A percentile compares a stretch with the other conserved stretches of the same genome.
Evolutionary conservation across 1,284 basidiomycete species (phyloP).

Genomic region (Irpex sp.): DNA sequence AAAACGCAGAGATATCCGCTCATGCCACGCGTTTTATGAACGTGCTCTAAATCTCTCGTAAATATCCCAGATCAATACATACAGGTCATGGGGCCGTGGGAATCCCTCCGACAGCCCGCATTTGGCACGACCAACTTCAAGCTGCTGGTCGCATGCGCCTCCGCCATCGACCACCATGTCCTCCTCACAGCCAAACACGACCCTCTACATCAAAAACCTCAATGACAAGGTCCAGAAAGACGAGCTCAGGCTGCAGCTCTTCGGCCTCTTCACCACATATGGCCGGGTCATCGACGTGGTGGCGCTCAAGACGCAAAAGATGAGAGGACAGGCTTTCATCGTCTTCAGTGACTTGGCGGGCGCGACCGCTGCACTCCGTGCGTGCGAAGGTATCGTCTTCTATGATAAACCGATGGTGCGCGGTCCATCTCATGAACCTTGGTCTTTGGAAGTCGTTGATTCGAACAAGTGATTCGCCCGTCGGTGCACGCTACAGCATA

Average conservation of each 20-base stretch:
- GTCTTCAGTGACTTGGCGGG: conserved; percentile 89
- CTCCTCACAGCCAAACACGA: conserved; percentile 69
- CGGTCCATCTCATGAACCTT: conserved; percentile 27
- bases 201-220: conserved; percentile 93
- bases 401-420: conserved; percentile 89
- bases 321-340: conserved; percentile 95
- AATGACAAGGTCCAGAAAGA: conserved; percentile 94
- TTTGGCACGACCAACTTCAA: background rate
- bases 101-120: conserved; percentile 2
- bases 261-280: conserved; percentile 89
- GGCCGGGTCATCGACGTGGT: conserved; percentile 93
- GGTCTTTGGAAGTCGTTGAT: conserved; percentile 29
- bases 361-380: conserved; percentile 89
- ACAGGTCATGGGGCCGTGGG: conserved; percentile 7
- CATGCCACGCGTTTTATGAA: conserved; percentile 1
- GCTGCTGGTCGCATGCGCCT: conserved; percentile 1
- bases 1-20: background rate
- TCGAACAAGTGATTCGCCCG: conserved; percentile 19
- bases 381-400: conserved; percentile 88
- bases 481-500: conserved; percentile 50
- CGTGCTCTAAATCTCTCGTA: background rate
- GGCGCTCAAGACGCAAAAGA: conserved; percentile 84
- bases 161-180: conserved; percentile 20
- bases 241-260: conserved; percentile 83
- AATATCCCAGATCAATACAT: background rate